These are phyloP conservation scores for Moringa oleifera DNA, from an alignment of 345 rosid genomes.

Conservation along the genomic window DNA sequence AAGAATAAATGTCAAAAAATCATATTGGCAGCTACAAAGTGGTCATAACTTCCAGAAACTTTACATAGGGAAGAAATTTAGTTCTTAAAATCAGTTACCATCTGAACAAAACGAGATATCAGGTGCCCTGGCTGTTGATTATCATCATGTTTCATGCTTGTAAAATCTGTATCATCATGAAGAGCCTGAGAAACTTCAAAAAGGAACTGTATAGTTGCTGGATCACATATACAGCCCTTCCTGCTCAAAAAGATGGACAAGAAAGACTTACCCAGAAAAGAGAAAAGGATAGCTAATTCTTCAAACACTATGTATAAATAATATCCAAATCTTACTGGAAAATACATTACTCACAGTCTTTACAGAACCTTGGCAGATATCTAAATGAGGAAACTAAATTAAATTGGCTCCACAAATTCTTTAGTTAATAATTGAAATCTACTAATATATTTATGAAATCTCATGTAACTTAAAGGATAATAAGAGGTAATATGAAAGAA, in stretches of 20 bases:
- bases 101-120: conserved; percentile 67
- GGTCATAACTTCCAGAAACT: neutral
- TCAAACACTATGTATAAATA: conserved; percentile 9
- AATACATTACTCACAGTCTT: too few species aligned
- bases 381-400: neutral
- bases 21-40: conserved; percentile 7
- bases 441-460: neutral
- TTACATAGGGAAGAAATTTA: neutral
- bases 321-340: neutral
- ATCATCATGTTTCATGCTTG: conserved; percentile 57
- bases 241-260: conserved; percentile 36
- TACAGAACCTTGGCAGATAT: conserved; percentile 1
- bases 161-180: conserved; percentile 51
- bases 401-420: neutral
- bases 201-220: conserved; percentile 57
- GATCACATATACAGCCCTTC: conserved; percentile 48
- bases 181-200: conserved; percentile 74
- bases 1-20: conserved; percentile 21
- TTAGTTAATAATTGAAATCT: neutral
- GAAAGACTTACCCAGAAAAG: conserved; percentile 6
- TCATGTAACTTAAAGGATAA: conserved; percentile 1
- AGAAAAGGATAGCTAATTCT: neutral
- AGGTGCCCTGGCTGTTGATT: conserved; percentile 52
- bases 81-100: conserved; percentile 40
- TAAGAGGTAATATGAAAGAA: neutral